A percentile compares a stretch with the other conserved stretches of the same genome.
Evolutionary conservation across 2,329 filamentous ascomycete species (phyloP).

Genomic region (Pestalotiopsis sp.): DNA sequence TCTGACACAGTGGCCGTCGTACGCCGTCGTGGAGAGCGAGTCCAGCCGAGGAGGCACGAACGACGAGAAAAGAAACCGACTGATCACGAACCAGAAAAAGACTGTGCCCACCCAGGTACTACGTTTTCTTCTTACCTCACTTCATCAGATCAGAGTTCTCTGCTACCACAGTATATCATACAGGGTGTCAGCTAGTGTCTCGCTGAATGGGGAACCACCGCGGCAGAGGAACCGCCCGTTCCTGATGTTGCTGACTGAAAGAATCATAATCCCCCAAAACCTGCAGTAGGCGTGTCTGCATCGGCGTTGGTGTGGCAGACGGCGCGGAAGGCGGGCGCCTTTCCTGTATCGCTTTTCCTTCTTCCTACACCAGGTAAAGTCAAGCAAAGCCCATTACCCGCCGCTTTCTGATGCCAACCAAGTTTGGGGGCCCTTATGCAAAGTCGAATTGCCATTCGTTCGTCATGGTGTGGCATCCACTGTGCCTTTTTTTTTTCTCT

Average conservation of each 20-base stretch:
- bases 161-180: not conserved
- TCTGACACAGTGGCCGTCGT: not conserved
- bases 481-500: not conserved
- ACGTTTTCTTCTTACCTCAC: not conserved
- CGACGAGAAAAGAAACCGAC: not conserved
- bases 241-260: conserved; percentile 1
- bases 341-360: not conserved
- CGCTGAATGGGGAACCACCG: not conserved
- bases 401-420: not conserved
- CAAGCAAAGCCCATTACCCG: not conserved
- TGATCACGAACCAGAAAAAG: not conserved
- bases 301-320: not conserved
- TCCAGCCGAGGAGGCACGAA: not conserved
- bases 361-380: not conserved
- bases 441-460: not conserved
- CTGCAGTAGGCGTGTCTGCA: not conserved
- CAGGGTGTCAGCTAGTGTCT: not conserved
- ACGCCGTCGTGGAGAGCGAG: not conserved
- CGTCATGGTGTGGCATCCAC: not conserved
- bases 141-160: not conserved
- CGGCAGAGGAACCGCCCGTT: conserved; percentile 3
- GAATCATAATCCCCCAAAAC: not conserved
- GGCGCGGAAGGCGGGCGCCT: not conserved
- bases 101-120: not conserved
- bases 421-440: not conserved